Base-by-base conservation (phyloP, 257 asterid genomes). In the Coffea canephora region DNA sequence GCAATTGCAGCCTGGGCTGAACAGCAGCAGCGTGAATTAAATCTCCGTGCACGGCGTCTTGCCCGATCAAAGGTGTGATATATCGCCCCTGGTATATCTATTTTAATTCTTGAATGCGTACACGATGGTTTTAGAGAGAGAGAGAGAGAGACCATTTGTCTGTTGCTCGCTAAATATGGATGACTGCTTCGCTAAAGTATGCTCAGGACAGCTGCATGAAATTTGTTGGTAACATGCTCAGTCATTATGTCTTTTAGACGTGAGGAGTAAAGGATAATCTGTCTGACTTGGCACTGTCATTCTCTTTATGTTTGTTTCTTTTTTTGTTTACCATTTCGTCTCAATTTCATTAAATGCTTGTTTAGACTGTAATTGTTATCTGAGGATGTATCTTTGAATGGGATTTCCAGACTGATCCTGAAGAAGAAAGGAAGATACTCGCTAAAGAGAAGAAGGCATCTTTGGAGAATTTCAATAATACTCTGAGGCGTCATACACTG, bases 1-100 rank as follows among this genome's bases (percentile, higher is more conserved):
- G 98, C 99, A 72, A 89, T 92, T 79, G 93, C 97, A 69, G 96
- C 97, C 81, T 95, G 99, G 99, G 97, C 96, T 83, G 99, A 93
- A 83, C 98, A 93, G 81, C 98, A 91, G 84, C 99, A 92, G 89
- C 97, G 85, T 7, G 98, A 96, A 84, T 66, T 92, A 79, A 94
- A 91, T 86, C 86, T 96, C 55, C 95, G 96, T 31, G 99, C 87
- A 55, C 98, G 95, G 27, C 97, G 97, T 36, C 97, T 95, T 76
- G 92, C 97, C 83, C 97, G 91, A 69, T 91, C 99, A 65, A 95
- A 95, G 99, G 99, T 95, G 99, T 95, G 83, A n/a, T 9, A 16
- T 39, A n/a, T 19, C 43, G 11, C 52, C 57, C 45, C 39, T 52
- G 6, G 27, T 52, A 66, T 57, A 25, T 64, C 74, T 34, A 12